Evolutionary conservation across 805 yeast genomes (phyloP).

Genomic region (Zygoascus flipseniorum): DNA sequence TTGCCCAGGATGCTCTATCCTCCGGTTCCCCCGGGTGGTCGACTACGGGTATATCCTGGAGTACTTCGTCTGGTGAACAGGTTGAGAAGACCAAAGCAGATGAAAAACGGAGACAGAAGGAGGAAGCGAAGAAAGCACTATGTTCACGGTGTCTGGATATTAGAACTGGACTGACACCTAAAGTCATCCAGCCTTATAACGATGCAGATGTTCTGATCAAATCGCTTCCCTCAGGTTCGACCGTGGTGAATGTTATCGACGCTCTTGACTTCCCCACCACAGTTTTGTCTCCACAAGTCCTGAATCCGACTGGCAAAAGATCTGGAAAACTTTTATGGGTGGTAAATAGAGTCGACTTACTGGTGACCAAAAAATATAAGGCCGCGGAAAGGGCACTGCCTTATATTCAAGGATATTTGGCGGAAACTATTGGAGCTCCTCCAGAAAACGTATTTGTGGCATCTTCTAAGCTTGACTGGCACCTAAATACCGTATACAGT

Average conservation of each 20-base stretch:
- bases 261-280: constrained; percentile 68
- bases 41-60: neutral
- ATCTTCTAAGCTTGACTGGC: constrained; percentile 50
- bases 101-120: constrained; percentile 1
- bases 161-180: constrained; percentile 5
- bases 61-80: neutral
- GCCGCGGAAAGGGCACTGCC: constrained; percentile 11
- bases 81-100: constrained; percentile 3
- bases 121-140: constrained; percentile 6
- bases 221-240: constrained; percentile 37
- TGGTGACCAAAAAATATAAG: constrained; percentile 29
- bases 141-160: constrained; percentile 21
- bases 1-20: constrained; percentile 6
- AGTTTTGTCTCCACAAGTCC: constrained; percentile 17
- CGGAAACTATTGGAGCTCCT: constrained; percentile 26
- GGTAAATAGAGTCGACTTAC: constrained; percentile 37
- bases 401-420: constrained; percentile 29
- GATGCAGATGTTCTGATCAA: constrained; percentile 17
- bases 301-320: constrained; percentile 3
- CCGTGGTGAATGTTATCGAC: constrained; percentile 53
- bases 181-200: constrained; percentile 8
- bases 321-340: constrained; percentile 25
- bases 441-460: constrained; percentile 38
- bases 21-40: neutral
- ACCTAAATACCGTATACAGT: constrained; percentile 32